Evolutionary conservation across 768 basidiomycete species (phyloP).

Genomic region (Glaciozyma antarctica): DNA sequence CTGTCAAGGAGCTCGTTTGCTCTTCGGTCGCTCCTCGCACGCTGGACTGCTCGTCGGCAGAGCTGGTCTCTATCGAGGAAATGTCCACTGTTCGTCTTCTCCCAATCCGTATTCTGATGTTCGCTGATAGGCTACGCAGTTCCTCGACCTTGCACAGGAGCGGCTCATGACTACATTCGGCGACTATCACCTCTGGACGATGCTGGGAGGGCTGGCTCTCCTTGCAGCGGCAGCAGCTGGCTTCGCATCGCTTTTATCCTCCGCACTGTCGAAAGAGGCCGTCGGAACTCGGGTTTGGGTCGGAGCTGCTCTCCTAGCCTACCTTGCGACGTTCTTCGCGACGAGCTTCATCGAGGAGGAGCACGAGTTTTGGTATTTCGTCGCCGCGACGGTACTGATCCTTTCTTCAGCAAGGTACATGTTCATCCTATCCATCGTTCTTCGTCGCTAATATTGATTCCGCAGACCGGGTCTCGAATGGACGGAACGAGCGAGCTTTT

Average conservation of each 20-base stretch:
- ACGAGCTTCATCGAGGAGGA: constrained; percentile 30
- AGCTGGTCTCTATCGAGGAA: not conserved
- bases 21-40: not conserved
- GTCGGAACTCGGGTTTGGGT: not conserved
- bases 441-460: not conserved
- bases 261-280: not conserved
- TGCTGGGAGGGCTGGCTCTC: constrained; percentile 59
- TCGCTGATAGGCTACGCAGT: constrained; percentile 35
- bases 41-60: not conserved
- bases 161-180: constrained; percentile 81
- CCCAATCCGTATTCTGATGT: not conserved
- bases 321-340: constrained; percentile 16
- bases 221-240: constrained; percentile 37
- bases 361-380: constrained; percentile 24
- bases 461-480: not conserved
- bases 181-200: constrained; percentile 69
- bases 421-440: not conserved
- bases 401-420: not conserved
- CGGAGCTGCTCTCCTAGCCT: not conserved
- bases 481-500: not conserved
- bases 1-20: constrained; percentile 52
- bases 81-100: not conserved
- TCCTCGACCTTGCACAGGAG: constrained; percentile 53
- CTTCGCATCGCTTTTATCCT: not conserved
- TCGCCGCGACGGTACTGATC: not conserved